Evolutionary conservation across 805 yeast genomes (phyloP).

Genomic region (Yamadazyma ubonensis): DNA sequence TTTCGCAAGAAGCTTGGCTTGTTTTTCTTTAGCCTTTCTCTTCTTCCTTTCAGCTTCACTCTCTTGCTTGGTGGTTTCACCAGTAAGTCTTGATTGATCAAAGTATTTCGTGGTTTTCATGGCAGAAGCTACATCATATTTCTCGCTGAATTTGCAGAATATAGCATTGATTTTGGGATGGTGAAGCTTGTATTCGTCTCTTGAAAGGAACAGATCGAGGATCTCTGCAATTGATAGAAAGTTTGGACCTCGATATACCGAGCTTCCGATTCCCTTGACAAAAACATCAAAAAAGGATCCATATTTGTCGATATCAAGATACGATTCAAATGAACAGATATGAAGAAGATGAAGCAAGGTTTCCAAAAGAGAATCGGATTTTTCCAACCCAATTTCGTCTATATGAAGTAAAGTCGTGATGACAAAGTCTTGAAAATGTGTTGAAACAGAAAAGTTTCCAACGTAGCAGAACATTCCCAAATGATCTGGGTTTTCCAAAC

Average conservation of each 20-base stretch:
- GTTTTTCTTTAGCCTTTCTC: constrained; percentile 65
- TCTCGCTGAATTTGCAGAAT: constrained; percentile 33
- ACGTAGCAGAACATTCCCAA: constrained; percentile 43
- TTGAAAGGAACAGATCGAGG: constrained; percentile 37
- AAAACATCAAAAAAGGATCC: constrained; percentile 32
- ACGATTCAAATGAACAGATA: constrained; percentile 41
- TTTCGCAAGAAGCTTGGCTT: constrained; percentile 69
- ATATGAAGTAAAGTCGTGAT: constrained; percentile 48
- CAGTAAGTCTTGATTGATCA: constrained; percentile 23
- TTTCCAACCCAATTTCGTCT: constrained; percentile 32
- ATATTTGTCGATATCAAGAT: constrained; percentile 25
- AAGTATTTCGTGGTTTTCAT: constrained; percentile 22
- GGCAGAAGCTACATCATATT: constrained; percentile 21
- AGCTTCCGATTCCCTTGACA: constrained; percentile 28
- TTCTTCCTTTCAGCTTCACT: constrained; percentile 59
- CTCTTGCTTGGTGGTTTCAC: constrained; percentile 21
- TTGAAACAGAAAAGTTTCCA: constrained; percentile 52
- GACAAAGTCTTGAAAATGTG: constrained; percentile 53
- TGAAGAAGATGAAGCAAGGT: constrained; percentile 68
- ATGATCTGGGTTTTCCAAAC: constrained; percentile 28
- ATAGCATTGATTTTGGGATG: constrained; percentile 61
- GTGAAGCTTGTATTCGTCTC: constrained; percentile 40
- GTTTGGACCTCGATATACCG: constrained; percentile 15
- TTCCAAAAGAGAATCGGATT: constrained; percentile 56
- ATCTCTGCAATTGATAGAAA: constrained; percentile 33